Evolutionary conservation across 805 yeast genomes (phyloP).

Genomic region (Dipodascus albidus): DNA sequence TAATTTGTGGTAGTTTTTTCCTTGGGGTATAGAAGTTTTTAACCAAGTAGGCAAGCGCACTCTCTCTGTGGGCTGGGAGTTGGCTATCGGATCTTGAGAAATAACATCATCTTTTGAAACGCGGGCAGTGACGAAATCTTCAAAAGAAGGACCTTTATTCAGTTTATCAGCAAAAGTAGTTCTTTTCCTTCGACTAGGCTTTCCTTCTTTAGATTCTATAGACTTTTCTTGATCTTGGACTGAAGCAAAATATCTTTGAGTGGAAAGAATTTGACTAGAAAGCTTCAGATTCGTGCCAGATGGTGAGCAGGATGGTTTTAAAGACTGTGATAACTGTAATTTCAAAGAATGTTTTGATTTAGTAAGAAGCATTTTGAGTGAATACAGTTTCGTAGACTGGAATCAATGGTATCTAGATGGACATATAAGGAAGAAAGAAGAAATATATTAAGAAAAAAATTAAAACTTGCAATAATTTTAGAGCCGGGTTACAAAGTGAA

Average conservation of each 20-base stretch:
- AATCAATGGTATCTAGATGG: too few species aligned
- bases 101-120: constrained; percentile 43
- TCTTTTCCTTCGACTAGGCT: constrained; percentile 26
- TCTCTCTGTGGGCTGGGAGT: constrained; percentile 24
- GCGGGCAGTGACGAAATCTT: constrained; percentile 74
- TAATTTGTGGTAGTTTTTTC: constrained; percentile 66
- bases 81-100: constrained; percentile 55
- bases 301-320: too few species aligned
- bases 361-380: not conserved
- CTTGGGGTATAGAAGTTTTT: constrained; percentile 94
- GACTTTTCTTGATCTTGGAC: not conserved
- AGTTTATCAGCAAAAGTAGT: constrained; percentile 59
- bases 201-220: not conserved
- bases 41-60: constrained; percentile 84
- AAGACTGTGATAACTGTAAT: not conserved
- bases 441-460: not conserved
- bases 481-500: too few species aligned
- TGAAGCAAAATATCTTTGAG: not conserved
- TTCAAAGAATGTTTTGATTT: not conserved
- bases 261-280: not conserved
- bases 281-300: not conserved
- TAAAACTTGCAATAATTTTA: not conserved
- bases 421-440: not conserved
- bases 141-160: constrained; percentile 84
- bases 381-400: too few species aligned